A percentile compares a stretch with the other conserved stretches of the same genome.
These are phyloP conservation scores for Trichophaea hybrida DNA, from an alignment of 2,329 filamentous ascomycete genomes.

Conservation along the genomic window DNA sequence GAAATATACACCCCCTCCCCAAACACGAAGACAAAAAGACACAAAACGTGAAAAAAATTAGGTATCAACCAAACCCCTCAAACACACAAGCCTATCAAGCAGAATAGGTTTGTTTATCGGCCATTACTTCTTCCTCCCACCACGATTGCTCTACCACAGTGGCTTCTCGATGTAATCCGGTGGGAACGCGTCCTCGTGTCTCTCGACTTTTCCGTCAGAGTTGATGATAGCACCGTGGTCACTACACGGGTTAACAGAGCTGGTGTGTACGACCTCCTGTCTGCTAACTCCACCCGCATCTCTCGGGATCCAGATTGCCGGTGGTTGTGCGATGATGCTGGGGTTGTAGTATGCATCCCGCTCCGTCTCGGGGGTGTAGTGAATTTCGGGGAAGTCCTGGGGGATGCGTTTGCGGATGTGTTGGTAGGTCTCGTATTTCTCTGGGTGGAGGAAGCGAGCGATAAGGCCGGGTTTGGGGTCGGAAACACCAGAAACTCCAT, in stretches of 20 bases:
- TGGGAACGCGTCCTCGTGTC: slow-evolving; percentile 36
- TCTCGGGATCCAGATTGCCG: slow-evolving; percentile 71
- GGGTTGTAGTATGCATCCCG: slow-evolving; percentile 62
- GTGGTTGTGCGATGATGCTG: slow-evolving; percentile 45
- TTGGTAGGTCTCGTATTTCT: slow-evolving; percentile 59
- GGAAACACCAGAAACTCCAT: slow-evolving; percentile 31
- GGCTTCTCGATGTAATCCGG: slow-evolving; percentile 45
- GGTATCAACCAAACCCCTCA: background rate
- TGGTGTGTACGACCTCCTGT: slow-evolving; percentile 61
- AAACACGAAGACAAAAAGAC: background rate
- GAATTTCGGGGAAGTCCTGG: slow-evolving; percentile 38
- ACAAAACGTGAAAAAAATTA: background rate
- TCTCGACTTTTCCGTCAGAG: slow-evolving; percentile 49
- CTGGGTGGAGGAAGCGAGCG: slow-evolving; percentile 59
- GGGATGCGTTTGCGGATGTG: slow-evolving; percentile 57
- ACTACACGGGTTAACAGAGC: slow-evolving; percentile 57
- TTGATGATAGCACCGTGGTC: slow-evolving; percentile 60
- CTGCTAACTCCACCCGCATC: slow-evolving; percentile 59
- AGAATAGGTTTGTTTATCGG: too few relatives aligned
- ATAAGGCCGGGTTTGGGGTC: slow-evolving; percentile 45
- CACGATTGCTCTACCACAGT: slow-evolving; percentile 6
- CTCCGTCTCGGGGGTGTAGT: slow-evolving; percentile 49
- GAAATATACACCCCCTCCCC: too few relatives aligned
- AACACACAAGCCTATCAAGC: too few relatives aligned
- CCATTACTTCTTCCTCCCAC: background rate